phyloP scores from a whole-genome alignment of 2,329 filamentous ascomycete species.

The Cercospora brassicicola region DNA sequence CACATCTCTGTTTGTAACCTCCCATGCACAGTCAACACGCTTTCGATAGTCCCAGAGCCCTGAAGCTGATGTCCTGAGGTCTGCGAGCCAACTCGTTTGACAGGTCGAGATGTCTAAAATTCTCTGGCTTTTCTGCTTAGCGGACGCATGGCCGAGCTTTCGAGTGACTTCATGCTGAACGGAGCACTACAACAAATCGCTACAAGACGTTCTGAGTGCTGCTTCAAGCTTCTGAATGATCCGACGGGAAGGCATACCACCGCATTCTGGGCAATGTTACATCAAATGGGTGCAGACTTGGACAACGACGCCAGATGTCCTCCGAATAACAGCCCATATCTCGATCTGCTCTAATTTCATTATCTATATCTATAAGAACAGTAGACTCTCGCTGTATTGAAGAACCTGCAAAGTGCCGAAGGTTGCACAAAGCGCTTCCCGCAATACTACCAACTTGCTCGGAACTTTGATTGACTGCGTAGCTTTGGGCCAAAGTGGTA shows the following conservation, averaged over 20 bases:
- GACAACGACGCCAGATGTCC: not conserved
- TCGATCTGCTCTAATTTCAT: not conserved
- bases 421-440: not conserved
- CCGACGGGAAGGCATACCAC: not conserved
- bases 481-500: not conserved
- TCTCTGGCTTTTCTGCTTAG: no score
- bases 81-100: no score
- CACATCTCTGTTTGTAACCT: no score
- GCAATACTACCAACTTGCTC: not conserved
- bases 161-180: no score
- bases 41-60: no score
- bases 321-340: not conserved
- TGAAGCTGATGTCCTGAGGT: no score
- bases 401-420: not conserved
- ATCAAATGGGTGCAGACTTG: not conserved
- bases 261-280: not conserved
- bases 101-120: no score
- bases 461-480: not conserved
- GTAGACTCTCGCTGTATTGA: not conserved
- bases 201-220: not conserved
- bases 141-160: no score
- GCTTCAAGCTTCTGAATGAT: not conserved
- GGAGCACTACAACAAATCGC: no score
- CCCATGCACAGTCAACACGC: no score
- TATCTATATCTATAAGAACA: not conserved